Evolutionary conservation across 2,329 filamentous ascomycete genomes (phyloP), one percentile per base, ranked within the genome.

Genomic region (Claviceps citrina): DNA sequence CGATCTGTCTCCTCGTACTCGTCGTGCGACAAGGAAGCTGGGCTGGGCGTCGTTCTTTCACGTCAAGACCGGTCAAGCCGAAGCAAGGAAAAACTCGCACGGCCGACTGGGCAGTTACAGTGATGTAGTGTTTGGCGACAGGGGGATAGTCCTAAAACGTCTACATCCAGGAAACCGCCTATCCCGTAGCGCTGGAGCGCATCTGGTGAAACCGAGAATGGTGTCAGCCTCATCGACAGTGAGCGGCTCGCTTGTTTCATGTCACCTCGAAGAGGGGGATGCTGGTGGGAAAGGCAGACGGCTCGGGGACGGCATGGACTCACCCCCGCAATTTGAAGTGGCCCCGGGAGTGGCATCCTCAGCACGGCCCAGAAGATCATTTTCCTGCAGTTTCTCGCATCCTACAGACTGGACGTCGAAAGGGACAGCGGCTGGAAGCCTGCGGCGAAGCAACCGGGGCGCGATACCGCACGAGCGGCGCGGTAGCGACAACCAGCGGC

Each of bases 41-140:
- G 47, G 47, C 46, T 76, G 72, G 72, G 61, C 61, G n/a, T 76
- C 73, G 0, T 76, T 72, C 48, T 75, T 76, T 50, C 72, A 76
- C 49, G 56, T 61, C 7, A 54, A 51, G 41, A 52, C 62, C 54
- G 34, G 55, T 22, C 50, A 41, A n/a, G 44, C 50, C 19, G 45
- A 46, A 30, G 43, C 48, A 33, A 49, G 49, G 25, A 34, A 43
- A 36, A 44, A 47, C 15, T 42, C 49, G 22, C 36, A 43, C 18
- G 44, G 46, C 41, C 53, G 54, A 31, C 44, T 54, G 31, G 47
- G 47, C 30, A 27, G 27, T 6, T 16, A 25, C 4, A 19, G 36
- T 41, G 54, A 59, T 30, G 44, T 52, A n/a, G 49, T 43, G 10
- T 47, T 54, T 20, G 47, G 52, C 34, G 38, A 41, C 34, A 52